Evolutionary conservation across 805 yeast genomes (phyloP), one percentile per base, ranked within the genome.

Genomic region (Suhomyces canberraensis): DNA sequence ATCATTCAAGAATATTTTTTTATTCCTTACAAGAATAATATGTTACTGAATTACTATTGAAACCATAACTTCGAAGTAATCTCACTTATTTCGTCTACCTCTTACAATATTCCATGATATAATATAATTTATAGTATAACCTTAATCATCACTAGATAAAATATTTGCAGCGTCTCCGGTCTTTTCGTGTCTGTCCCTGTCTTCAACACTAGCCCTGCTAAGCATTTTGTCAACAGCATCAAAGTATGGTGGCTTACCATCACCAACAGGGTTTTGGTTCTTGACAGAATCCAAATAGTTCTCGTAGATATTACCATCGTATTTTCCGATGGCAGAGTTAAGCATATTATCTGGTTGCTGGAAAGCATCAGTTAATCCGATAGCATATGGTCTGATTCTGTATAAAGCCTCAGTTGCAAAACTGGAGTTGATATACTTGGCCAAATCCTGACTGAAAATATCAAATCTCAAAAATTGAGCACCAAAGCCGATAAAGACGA

Each of bases 271-370:
- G 52, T 76, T 77, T 31, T 53, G 50, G 7, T 41, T 40, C 48
- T 73, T 71, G 41, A 81, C 82, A 38, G 69, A 66, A 17, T 54
- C 63, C 54, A 81, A 82, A 65, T 88, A 88, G 58, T 84, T 79
- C 54, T 80, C 79, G 65, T 88, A 89, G 39, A 86, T 80, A 58
- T 89, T 81, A 40, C 96, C 96, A 50, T 84, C 79, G 61, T 74
- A 81, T 39, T 70, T 73, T 31, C 96, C 97, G 40, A 89, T 74
- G 4, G 93, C 81, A 0, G 96, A 79, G 58, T 88, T 85, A 54
- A 89, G 73, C 66, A 84, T 76, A 56, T 74, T 82, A 63, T 89
- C 96, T 27, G 87, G 78, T 45, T 84, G 73, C 61, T 83, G 78
- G 71, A 89, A 89, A 1, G 95, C 75, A 61, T 89, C 97, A 4